Conservation (phyloP, 2,329 filamentous ascomycete genomes). For the Fusarium chlamydosporum region DNA sequence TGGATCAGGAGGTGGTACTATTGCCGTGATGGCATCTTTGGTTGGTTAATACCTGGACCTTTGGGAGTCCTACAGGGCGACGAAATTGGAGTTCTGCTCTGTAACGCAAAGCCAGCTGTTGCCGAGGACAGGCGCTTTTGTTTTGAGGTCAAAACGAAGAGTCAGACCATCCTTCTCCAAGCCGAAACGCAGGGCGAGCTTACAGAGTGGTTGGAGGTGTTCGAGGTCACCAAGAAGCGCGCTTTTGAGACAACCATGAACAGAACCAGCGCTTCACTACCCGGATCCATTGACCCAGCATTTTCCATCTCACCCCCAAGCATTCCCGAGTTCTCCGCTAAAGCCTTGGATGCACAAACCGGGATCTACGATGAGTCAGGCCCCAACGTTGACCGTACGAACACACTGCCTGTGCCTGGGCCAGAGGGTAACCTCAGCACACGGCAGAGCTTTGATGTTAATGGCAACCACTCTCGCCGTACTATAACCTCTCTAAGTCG, state of each 20-base stretch:
- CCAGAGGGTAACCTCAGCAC: slow-evolving; percentile 67
- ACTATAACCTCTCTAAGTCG: slow-evolving; percentile 68
- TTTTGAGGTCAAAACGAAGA: slow-evolving; percentile 99
- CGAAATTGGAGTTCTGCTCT: slow-evolving; percentile 93
- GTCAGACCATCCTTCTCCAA: slow-evolving; percentile 88
- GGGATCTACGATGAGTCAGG: slow-evolving; percentile 66
- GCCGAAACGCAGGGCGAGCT: slow-evolving; percentile 92
- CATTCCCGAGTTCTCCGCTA: slow-evolving; percentile 91
- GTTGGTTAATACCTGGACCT: slow-evolving; percentile 87
- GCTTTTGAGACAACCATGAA: slow-evolving; percentile 82
- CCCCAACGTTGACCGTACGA: slow-evolving; percentile 68
- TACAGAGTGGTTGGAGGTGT: slow-evolving; percentile 94
- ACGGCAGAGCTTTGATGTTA: slow-evolving; percentile 81
- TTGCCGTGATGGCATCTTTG: slow-evolving; percentile 94
- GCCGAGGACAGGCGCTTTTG: slow-evolving; percentile 96
- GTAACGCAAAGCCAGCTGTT: slow-evolving; percentile 90
- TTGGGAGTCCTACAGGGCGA: slow-evolving; percentile 95
- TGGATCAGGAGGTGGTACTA: slow-evolving; percentile 98
- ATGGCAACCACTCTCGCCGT: slow-evolving; percentile 63
- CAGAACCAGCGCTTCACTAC: slow-evolving; percentile 62
- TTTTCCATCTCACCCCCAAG: slow-evolving; percentile 93
- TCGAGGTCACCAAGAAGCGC: slow-evolving; percentile 93
- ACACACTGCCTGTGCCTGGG: slow-evolving; percentile 74
- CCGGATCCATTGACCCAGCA: slow-evolving; percentile 75
- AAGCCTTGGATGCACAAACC: slow-evolving; percentile 76